A percentile compares a stretch with the other conserved stretches of the same genome.
Conservation (phyloP, 2,329 filamentous ascomycete species). For the Microsporum audouinii region DNA sequence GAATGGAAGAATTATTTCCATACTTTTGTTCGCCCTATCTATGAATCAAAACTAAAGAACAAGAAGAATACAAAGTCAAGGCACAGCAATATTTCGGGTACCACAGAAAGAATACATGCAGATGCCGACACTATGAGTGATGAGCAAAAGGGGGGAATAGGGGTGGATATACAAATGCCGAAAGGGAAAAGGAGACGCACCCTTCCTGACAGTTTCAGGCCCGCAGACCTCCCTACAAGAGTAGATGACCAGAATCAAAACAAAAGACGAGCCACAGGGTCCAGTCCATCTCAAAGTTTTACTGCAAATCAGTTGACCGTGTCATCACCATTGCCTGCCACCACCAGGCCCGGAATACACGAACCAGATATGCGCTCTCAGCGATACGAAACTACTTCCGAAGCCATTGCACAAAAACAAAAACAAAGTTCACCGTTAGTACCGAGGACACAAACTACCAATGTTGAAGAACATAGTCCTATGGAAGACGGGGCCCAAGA, state of each 20-base stretch:
- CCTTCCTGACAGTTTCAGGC: neutral
- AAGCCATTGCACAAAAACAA: neutral
- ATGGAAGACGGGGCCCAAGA: neutral
- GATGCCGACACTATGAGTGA: too few relatives aligned
- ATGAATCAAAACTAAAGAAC: constrained; percentile 3
- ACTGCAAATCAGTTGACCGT: neutral
- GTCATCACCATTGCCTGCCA: neutral
- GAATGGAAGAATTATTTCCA: constrained; percentile 13
- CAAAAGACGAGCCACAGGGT: neutral
- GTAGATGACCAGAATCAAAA: neutral
- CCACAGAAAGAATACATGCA: neutral
- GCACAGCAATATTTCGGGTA: neutral
- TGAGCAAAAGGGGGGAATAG: neutral
- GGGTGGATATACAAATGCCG: neutral
- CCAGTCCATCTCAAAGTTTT: neutral
- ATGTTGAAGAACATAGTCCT: neutral
- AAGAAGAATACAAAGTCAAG: neutral
- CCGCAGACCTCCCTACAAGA: neutral
- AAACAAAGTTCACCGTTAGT: neutral
- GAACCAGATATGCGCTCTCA: neutral
- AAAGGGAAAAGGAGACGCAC: neutral
- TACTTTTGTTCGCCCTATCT: constrained; percentile 9
- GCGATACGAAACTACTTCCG: neutral
- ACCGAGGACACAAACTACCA: neutral
- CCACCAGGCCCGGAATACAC: neutral